Evolutionary conservation across 805 yeast species (phyloP).

Genomic region (Cyberlindnera japonica): DNA sequence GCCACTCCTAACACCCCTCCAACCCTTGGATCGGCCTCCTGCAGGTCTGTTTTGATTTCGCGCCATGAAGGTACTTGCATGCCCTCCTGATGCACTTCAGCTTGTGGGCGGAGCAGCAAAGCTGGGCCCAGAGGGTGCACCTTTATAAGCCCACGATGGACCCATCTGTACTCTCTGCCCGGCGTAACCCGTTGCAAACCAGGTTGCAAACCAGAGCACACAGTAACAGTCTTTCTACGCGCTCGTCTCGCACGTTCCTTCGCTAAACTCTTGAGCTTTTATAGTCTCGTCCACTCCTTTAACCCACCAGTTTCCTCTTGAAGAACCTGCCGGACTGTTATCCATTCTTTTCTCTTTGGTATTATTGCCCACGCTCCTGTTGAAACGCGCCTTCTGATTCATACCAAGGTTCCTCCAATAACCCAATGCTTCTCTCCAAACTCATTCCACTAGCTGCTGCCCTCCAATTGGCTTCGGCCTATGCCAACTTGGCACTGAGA

Average conservation of each 20-base stretch:
- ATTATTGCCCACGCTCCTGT: not conserved
- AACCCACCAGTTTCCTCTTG: not conserved
- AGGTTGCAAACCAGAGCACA: too few relatives aligned
- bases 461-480: conserved; percentile 17
- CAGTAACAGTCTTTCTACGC: too few relatives aligned
- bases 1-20: not conserved
- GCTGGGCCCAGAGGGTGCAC: too few relatives aligned
- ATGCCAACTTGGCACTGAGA: conserved; percentile 26
- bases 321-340: conserved; percentile 1
- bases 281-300: conserved; percentile 30
- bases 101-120: not conserved
- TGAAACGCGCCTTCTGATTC: not conserved
- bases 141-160: not conserved
- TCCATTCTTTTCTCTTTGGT: not conserved
- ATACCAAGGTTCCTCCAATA: not conserved
- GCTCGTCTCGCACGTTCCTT: not conserved
- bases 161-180: not conserved
- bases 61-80: conserved; percentile 2
- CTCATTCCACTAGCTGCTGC: conserved; percentile 17
- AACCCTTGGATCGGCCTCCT: not conserved
- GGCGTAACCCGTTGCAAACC: too few relatives aligned
- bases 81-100: conserved; percentile 1
- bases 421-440: conserved; percentile 15
- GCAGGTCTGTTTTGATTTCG: conserved; percentile 17
- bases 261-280: conserved; percentile 16